These are phyloP conservation scores for Exsudoporus floridanus DNA, from an alignment of 1,284 basidiomycete species.

Conservation along the genomic window DNA sequence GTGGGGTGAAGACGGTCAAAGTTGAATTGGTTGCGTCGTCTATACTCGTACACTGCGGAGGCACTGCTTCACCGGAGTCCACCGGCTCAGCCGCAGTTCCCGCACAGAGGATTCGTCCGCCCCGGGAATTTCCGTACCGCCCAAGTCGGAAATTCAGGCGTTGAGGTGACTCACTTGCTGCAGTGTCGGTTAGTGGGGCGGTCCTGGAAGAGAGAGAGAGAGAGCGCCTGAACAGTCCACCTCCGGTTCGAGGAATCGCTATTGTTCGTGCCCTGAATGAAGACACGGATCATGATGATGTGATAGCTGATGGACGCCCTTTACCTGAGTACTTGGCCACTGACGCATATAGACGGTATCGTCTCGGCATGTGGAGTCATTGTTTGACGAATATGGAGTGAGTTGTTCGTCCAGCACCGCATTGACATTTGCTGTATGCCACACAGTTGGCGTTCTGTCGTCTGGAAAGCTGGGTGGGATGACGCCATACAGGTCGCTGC, in stretches of 20 bases:
- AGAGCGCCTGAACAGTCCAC: conserved; percentile 2
- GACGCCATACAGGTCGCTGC: neutral
- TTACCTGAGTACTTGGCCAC: conserved; percentile 15
- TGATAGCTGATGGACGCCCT: conserved; percentile 3
- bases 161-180: too few species aligned
- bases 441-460: neutral
- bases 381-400: conserved; percentile 18
- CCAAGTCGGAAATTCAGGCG: neutral
- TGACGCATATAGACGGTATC: conserved; percentile 23
- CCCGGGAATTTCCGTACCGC: neutral
- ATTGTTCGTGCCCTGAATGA: conserved; percentile 2
- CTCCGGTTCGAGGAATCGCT: neutral
- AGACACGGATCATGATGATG: conserved; percentile 5
- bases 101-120: neutral
- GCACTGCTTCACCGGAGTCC: conserved; percentile 1
- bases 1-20: too few species aligned
- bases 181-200: neutral
- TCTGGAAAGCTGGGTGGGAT: neutral
- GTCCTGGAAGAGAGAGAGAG: conserved; percentile 2
- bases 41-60: conserved; percentile 12
- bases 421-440: conserved; percentile 4
- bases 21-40: conserved; percentile 4
- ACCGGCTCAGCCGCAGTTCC: neutral
- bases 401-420: conserved; percentile 8
- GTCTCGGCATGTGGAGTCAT: conserved; percentile 11